phyloP scores from a whole-genome alignment of 75 land plant genomes.

The Cunninghamia lanceolata region DNA sequence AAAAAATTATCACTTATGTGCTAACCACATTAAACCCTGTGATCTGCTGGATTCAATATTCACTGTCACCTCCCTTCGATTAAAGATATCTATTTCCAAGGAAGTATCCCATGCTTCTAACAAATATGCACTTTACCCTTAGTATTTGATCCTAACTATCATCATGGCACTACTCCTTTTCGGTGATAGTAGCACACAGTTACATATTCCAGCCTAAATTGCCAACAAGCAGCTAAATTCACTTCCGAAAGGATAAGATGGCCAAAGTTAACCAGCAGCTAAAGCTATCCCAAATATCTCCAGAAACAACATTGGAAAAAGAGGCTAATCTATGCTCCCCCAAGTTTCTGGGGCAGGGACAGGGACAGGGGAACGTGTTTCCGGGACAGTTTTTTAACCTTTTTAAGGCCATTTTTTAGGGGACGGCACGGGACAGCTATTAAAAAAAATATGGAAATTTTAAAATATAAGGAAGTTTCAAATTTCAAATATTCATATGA shows the following conservation, averaged over 20 bases:
- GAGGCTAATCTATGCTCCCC: too few relatives aligned
- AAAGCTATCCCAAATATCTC: not conserved
- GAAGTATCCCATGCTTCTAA: not conserved
- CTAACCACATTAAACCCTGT: not conserved
- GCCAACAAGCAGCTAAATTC: not conserved
- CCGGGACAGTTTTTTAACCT: too few relatives aligned
- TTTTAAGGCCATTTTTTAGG: too few relatives aligned
- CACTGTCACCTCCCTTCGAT: not conserved
- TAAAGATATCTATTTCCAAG: not conserved
- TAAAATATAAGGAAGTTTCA: too few relatives aligned
- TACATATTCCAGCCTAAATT: not conserved
- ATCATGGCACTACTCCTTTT: not conserved
- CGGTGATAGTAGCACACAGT: not conserved
- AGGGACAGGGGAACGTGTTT: too few relatives aligned
- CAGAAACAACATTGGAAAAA: not conserved
- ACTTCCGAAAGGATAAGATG: not conserved
- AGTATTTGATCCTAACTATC: not conserved
- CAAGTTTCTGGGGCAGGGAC: too few relatives aligned
- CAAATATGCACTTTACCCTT: not conserved
- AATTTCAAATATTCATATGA: too few relatives aligned
- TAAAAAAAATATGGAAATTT: too few relatives aligned
- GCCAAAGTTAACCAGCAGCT: not conserved
- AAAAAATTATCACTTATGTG: not conserved
- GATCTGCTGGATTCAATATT: not conserved
- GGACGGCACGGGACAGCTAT: too few relatives aligned